A percentile compares a stretch with the other conserved stretches of the same genome.
These are phyloP conservation scores for Amborella trichopoda DNA, from an alignment of 164 flowering plant species.

Conservation along the genomic window DNA sequence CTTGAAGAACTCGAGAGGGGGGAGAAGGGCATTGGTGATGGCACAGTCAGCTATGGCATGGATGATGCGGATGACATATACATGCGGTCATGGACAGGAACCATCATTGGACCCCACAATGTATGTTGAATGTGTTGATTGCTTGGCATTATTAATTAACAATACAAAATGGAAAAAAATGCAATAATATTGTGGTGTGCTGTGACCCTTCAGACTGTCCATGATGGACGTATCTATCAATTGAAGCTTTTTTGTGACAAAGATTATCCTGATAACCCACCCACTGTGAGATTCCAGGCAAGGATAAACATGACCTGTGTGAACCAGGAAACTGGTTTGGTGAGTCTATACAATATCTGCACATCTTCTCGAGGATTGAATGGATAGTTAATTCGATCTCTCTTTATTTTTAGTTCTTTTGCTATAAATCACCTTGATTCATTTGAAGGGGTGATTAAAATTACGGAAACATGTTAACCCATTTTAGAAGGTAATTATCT, in stretches of 20 bases:
- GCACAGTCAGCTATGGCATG: conserved; percentile 79
- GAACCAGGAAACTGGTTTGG: conserved; percentile 73
- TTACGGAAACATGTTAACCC: background rate
- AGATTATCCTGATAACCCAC: conserved; percentile 71
- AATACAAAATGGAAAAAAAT: too few species aligned
- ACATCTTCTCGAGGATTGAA: too few species aligned
- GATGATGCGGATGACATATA: conserved; percentile 67
- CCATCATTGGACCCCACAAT: conserved; percentile 61
- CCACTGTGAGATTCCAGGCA: conserved; percentile 60
- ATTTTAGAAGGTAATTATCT: background rate
- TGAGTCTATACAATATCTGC: too few species aligned
- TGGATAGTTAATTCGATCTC: too few species aligned
- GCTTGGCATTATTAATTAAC: too few species aligned
- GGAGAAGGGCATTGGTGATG: conserved; percentile 74
- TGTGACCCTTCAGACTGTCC: conserved; percentile 46
- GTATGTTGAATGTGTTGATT: conserved; percentile 22
- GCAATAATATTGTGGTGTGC: too few species aligned
- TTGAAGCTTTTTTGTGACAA: conserved; percentile 67
- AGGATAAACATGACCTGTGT: conserved; percentile 77
- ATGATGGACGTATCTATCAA: conserved; percentile 77
- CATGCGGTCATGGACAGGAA: conserved; percentile 77
- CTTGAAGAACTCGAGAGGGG: conserved; percentile 71
- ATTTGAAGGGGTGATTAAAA: too few species aligned
- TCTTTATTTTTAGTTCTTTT: too few species aligned
- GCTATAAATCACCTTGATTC: too few species aligned